Evolutionary conservation across 1,284 basidiomycete species (phyloP).

Genomic region (Coriolopsis trogii): DNA sequence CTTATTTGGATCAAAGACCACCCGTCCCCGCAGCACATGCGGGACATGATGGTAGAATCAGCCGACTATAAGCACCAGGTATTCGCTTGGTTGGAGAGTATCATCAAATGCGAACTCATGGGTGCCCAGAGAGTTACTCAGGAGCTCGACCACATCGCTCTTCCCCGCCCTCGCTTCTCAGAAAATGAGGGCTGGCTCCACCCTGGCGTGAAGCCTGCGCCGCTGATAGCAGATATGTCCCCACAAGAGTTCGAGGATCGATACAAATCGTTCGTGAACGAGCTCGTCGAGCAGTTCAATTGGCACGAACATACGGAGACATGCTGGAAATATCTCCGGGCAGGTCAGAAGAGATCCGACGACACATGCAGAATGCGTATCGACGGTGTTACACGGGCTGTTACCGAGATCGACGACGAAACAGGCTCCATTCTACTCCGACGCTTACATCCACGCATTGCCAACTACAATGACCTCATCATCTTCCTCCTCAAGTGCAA

Average conservation of each 20-base stretch:
- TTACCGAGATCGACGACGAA: conserved; percentile 4
- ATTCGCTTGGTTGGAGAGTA: conserved; percentile 4
- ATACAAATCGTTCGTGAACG: neutral
- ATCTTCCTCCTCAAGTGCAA: conserved; percentile 30
- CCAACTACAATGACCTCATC: conserved; percentile 12
- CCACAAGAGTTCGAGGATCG: neutral
- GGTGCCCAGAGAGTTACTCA: neutral
- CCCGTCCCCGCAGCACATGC: conserved; percentile 7
- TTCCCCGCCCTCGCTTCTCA: neutral
- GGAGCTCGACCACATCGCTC: neutral
- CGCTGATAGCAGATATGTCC: neutral
- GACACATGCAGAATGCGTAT: conserved; percentile 13
- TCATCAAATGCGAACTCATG: conserved; percentile 10
- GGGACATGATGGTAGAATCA: conserved; percentile 2
- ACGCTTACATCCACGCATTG: conserved; percentile 13
- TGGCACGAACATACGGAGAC: conserved; percentile 21
- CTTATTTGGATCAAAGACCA: conserved; percentile 19
- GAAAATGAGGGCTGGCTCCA: neutral
- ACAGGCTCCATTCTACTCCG: conserved; percentile 6
- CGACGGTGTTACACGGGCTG: neutral
- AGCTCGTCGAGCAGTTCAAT: conserved; percentile 14
- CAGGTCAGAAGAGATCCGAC: neutral
- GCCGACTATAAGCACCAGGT: neutral
- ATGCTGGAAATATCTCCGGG: conserved; percentile 20
- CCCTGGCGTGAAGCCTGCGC: neutral